phyloP scores from a whole-genome alignment of 2,329 filamentous ascomycete genomes.

The Neurospora crassa region DNA sequence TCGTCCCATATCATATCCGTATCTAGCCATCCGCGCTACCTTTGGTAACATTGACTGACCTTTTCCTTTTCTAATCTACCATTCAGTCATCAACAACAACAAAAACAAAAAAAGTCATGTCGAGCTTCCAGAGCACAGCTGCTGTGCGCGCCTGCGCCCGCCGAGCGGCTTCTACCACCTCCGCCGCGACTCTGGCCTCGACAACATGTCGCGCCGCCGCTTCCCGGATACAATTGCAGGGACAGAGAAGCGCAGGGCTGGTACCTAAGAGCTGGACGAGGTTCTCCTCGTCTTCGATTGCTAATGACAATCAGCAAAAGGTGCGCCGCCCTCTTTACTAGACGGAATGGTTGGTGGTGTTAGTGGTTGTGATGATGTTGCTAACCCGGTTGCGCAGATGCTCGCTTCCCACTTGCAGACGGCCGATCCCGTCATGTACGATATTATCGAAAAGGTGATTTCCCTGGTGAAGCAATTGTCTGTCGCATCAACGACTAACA shows the following conservation, averaged over 20 bases:
- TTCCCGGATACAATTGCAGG: conserved; percentile 5
- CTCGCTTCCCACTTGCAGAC: conserved; percentile 71
- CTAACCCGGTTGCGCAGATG: conserved; percentile 42
- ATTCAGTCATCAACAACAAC: not conserved
- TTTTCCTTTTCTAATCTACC: not conserved
- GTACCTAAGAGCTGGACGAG: conserved; percentile 21
- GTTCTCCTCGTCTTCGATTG: conserved; percentile 37
- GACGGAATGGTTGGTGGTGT: not conserved
- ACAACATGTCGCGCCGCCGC: conserved; percentile 1
- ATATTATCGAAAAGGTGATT: conserved; percentile 78
- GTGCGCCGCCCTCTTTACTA: conserved; percentile 26
- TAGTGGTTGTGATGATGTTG: conserved; percentile 7
- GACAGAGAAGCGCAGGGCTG: not conserved
- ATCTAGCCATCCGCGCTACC: not conserved
- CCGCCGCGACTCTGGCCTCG: conserved; percentile 10
- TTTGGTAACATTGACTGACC: not conserved
- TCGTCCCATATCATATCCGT: not conserved
- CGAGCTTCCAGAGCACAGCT: conserved; percentile 41
- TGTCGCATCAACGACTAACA: conserved; percentile 4
- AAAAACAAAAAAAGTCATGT: conserved; percentile 29
- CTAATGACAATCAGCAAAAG: conserved; percentile 49
- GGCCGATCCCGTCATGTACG: conserved; percentile 77
- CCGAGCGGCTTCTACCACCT: conserved; percentile 20
- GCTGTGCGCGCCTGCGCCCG: conserved; percentile 29
- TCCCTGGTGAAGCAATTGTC: not conserved